Conservation (phyloP, 805 yeast genomes). For the Pichia membranifaciens region DNA sequence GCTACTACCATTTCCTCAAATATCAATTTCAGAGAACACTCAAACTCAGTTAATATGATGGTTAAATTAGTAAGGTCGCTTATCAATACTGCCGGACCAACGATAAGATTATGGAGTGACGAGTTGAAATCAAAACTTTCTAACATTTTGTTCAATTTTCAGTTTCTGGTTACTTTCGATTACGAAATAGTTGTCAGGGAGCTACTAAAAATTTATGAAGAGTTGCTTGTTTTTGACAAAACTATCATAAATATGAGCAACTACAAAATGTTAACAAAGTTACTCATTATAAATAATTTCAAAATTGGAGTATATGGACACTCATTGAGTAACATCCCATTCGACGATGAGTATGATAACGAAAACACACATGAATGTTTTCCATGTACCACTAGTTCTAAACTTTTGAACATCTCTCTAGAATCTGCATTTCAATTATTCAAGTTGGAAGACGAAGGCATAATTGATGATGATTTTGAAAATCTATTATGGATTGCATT, state of each 20-base stretch:
- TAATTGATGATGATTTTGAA: conserved; percentile 18
- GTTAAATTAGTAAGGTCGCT: conserved; percentile 40
- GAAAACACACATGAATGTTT: conserved; percentile 18
- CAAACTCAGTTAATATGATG: conserved; percentile 39
- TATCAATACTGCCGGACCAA: conserved; percentile 56
- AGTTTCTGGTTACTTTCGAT: conserved; percentile 29
- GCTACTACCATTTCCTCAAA: conserved; percentile 42
- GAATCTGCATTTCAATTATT: conserved; percentile 27
- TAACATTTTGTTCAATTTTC: conserved; percentile 35
- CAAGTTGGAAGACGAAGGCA: conserved; percentile 18
- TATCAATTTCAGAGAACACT: conserved; percentile 37
- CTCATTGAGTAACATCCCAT: conserved; percentile 21
- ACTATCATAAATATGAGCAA: conserved; percentile 26
- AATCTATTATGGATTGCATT: conserved; percentile 30
- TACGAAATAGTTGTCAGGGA: conserved; percentile 34
- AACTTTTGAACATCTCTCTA: conserved; percentile 22
- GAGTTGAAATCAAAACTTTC: conserved; percentile 29
- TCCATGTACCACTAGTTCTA: conserved; percentile 30
- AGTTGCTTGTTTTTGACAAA: conserved; percentile 42
- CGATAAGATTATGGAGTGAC: conserved; percentile 31
- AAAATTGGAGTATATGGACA: conserved; percentile 28
- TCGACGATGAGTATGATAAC: conserved; percentile 21
- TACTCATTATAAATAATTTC: conserved; percentile 30
- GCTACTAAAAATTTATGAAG: conserved; percentile 38
- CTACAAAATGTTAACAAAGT: conserved; percentile 30